Percentiles rank a stretch among this genome's conserved stretches.
Conservation (phyloP, 2,329 filamentous ascomycete genomes). For the Reticulascus tulasneorum region DNA sequence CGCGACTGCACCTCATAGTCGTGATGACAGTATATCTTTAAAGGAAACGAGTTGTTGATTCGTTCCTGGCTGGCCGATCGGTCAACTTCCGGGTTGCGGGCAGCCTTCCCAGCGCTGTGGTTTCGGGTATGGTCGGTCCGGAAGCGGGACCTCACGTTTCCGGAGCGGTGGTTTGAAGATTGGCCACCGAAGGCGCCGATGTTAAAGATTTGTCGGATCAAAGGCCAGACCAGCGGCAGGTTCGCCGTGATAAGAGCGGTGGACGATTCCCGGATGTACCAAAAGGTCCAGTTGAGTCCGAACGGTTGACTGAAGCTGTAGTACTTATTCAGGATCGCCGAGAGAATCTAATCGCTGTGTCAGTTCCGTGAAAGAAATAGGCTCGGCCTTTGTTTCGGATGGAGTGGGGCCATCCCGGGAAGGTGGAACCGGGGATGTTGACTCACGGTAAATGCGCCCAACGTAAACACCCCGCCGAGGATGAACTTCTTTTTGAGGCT, state of each 20-base stretch:
- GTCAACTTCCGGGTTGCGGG: constrained; percentile 19
- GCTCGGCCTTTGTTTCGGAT: not conserved
- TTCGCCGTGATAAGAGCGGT: constrained; percentile 41
- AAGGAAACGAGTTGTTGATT: constrained; percentile 28
- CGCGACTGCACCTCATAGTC: constrained; percentile 24
- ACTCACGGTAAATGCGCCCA: constrained; percentile 44
- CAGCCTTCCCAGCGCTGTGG: constrained; percentile 5
- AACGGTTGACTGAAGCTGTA: constrained; percentile 38
- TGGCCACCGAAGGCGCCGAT: constrained; percentile 27
- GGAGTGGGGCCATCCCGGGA: not conserved
- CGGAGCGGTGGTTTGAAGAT: constrained; percentile 23
- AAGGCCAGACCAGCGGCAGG: constrained; percentile 38
- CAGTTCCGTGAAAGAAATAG: not conserved
- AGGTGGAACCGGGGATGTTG: no score
- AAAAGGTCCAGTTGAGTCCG: constrained; percentile 35
- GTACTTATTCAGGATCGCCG: constrained; percentile 37
- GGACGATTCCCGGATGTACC: constrained; percentile 43
- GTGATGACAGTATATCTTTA: constrained; percentile 32
- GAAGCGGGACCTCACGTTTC: constrained; percentile 18
- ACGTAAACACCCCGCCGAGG: constrained; percentile 40
- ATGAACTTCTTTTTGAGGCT: constrained; percentile 48
- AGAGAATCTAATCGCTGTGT: constrained; percentile 35
- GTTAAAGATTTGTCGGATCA: constrained; percentile 33
- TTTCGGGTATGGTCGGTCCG: constrained; percentile 21
- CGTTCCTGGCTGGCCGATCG: constrained; percentile 32